A percentile compares a stretch with the other conserved stretches of the same genome.
phyloP scores from a whole-genome alignment of 768 basidiomycete species.

The Phaeotremella skinneri region DNA sequence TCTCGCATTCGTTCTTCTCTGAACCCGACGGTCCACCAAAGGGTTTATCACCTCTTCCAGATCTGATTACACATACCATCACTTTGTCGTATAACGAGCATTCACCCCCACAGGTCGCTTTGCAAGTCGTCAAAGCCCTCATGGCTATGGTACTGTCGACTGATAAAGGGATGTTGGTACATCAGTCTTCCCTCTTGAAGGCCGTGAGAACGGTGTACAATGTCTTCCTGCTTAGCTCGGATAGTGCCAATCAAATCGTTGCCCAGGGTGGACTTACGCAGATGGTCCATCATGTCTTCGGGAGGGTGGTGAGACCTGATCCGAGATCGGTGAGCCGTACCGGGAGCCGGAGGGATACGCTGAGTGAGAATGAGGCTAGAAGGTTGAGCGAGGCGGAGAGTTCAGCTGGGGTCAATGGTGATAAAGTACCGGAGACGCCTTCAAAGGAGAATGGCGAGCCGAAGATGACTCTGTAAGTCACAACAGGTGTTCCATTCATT shows the following conservation, averaged over 20 bases:
- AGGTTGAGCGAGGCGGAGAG: slow-evolving; percentile 20
- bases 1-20: slow-evolving; percentile 94
- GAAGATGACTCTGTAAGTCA: slow-evolving; percentile 43
- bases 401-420: slow-evolving; percentile 5
- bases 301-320: slow-evolving; percentile 56
- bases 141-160: slow-evolving; percentile 80
- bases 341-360: slow-evolving; percentile 21
- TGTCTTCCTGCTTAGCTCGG: slow-evolving; percentile 85
- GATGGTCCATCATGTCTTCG: slow-evolving; percentile 96
- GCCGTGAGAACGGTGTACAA: slow-evolving; percentile 98
- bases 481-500: background rate
- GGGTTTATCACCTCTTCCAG: slow-evolving; percentile 75
- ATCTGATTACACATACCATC: slow-evolving; percentile 90
- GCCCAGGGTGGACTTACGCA: slow-evolving; percentile 97
- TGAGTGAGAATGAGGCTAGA: slow-evolving; percentile 42
- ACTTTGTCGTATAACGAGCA: slow-evolving; percentile 84
- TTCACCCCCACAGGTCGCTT: slow-evolving; percentile 82
- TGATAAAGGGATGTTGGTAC: slow-evolving; percentile 61
- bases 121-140: slow-evolving; percentile 95
- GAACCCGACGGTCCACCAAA: slow-evolving; percentile 71
- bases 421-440: slow-evolving; percentile 17
- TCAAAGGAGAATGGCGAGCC: slow-evolving; percentile 10
- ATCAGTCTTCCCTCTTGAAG: slow-evolving; percentile 92
- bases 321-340: slow-evolving; percentile 4
- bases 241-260: slow-evolving; percentile 92